phyloP scores from a whole-genome alignment of 345 rosid genomes.

The Raphanus raphanistrum region DNA sequence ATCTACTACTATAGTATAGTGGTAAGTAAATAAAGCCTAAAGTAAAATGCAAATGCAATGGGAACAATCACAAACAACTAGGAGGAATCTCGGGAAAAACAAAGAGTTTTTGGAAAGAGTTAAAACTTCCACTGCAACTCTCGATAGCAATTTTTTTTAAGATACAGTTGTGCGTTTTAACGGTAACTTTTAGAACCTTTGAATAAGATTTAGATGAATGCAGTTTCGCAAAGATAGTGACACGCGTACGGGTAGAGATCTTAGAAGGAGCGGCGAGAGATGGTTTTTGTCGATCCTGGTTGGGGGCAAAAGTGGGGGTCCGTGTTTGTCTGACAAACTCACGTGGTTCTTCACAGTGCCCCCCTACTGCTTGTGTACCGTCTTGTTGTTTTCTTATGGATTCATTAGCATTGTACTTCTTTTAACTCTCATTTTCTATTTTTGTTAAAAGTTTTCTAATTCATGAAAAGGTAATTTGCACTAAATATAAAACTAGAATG shows the following conservation, averaged over 20 bases:
- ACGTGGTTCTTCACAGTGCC: slow-evolving; percentile 39
- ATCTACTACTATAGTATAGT: background rate
- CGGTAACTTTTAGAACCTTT: slow-evolving; percentile 30
- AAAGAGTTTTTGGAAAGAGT: slow-evolving; percentile 25
- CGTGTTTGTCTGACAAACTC: slow-evolving; percentile 39
- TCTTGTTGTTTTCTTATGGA: slow-evolving; percentile 34
- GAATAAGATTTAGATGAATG: slow-evolving; percentile 9
- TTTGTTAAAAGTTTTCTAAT: background rate
- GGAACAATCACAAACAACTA: slow-evolving; percentile 39
- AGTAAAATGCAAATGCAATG: slow-evolving; percentile 5
- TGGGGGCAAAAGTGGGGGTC: slow-evolving; percentile 26
- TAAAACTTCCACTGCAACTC: slow-evolving; percentile 12
- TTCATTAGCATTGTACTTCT: slow-evolving; percentile 21
- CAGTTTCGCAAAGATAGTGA: background rate
- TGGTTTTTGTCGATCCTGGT: slow-evolving; percentile 36
- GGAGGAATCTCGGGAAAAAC: slow-evolving; percentile 39
- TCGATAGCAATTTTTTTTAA: slow-evolving; percentile 20
- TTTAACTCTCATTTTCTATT: slow-evolving; percentile 5
- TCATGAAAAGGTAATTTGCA: background rate
- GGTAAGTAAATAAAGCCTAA: background rate
- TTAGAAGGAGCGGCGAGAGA: slow-evolving; percentile 21
- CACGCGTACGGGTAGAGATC: slow-evolving; percentile 33
- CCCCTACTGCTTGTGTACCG: slow-evolving; percentile 28
- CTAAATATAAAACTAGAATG: background rate
- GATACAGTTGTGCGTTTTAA: slow-evolving; percentile 35